phyloP scores from a whole-genome alignment of 2,329 filamentous ascomycete genomes.

The Botrytis fragariae region DNA sequence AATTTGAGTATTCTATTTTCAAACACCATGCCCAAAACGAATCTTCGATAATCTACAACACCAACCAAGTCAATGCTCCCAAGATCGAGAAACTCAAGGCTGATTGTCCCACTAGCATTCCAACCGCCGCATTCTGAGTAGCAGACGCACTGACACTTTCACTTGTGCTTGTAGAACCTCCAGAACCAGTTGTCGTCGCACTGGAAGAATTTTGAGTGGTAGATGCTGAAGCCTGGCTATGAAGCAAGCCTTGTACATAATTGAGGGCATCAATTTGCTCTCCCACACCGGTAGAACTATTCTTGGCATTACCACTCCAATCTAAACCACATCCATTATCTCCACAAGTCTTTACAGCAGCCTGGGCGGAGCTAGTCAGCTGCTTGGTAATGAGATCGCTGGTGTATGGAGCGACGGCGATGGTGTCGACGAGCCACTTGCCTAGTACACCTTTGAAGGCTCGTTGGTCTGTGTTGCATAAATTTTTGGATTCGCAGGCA shows the following conservation, averaged over 20 bases:
- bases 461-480: slow-evolving; percentile 69
- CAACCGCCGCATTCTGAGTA: neutral
- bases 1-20: no score
- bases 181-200: slow-evolving; percentile 13
- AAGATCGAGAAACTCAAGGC: neutral
- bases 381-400: slow-evolving; percentile 54
- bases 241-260: slow-evolving; percentile 46
- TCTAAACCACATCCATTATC: slow-evolving; percentile 64
- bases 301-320: slow-evolving; percentile 56
- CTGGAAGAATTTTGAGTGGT: slow-evolving; percentile 48
- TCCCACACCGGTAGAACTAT: slow-evolving; percentile 43
- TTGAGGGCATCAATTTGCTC: slow-evolving; percentile 56
- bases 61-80: neutral
- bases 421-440: slow-evolving; percentile 61
- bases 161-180: neutral
- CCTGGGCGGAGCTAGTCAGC: slow-evolving; percentile 55
- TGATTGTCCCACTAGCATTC: neutral
- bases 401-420: slow-evolving; percentile 61
- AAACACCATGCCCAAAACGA: no score
- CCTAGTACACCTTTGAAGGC: slow-evolving; percentile 71
- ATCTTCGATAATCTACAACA: neutral
- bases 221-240: slow-evolving; percentile 36
- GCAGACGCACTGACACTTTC: neutral
- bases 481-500: slow-evolving; percentile 58
- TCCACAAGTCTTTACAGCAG: slow-evolving; percentile 61